Evolutionary conservation across 176 grass and related monocot genomes (phyloP).

Genomic region (Avena insularis): DNA sequence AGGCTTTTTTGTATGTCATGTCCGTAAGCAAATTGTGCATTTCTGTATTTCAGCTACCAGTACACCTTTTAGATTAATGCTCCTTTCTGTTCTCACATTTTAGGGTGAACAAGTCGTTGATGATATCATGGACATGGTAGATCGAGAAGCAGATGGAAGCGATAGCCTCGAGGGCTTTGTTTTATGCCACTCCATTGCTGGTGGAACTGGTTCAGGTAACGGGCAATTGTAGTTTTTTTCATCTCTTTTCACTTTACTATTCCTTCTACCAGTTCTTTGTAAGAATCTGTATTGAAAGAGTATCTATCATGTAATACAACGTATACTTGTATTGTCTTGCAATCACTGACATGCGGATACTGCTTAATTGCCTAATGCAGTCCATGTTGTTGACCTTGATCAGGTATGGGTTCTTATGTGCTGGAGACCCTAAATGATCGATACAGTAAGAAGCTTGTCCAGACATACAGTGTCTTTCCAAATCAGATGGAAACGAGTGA

Average conservation of each 20-base stretch:
- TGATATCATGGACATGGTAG: slow-evolving; percentile 99
- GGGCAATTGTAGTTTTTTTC: not conserved
- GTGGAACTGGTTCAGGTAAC: slow-evolving; percentile 97
- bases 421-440: slow-evolving; percentile 98
- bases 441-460: slow-evolving; percentile 97
- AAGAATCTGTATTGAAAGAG: slow-evolving; percentile 16
- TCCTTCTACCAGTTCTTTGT: not conserved
- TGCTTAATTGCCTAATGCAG: slow-evolving; percentile 11
- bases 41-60: slow-evolving; percentile 11
- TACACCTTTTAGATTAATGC: slow-evolving; percentile 7
- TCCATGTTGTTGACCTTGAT: slow-evolving; percentile 30
- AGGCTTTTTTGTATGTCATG: not conserved
- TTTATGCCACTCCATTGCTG: slow-evolving; percentile 96
- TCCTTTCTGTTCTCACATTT: not conserved
- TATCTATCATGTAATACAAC: slow-evolving; percentile 6
- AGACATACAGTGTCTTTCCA: slow-evolving; percentile 98
- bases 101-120: slow-evolving; percentile 98
- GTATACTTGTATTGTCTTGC: not conserved
- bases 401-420: slow-evolving; percentile 99
- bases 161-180: slow-evolving; percentile 99
- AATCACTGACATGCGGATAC: not conserved
- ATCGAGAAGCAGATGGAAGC: slow-evolving; percentile 99
- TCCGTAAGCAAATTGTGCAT: not conserved
- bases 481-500: slow-evolving; percentile 99
- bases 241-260: slow-evolving; percentile 26